A percentile compares a stretch with the other conserved stretches of the same genome.
phyloP scores from a whole-genome alignment of 2,329 filamentous ascomycete genomes.

The Aspergillus fumigatiaffinis region DNA sequence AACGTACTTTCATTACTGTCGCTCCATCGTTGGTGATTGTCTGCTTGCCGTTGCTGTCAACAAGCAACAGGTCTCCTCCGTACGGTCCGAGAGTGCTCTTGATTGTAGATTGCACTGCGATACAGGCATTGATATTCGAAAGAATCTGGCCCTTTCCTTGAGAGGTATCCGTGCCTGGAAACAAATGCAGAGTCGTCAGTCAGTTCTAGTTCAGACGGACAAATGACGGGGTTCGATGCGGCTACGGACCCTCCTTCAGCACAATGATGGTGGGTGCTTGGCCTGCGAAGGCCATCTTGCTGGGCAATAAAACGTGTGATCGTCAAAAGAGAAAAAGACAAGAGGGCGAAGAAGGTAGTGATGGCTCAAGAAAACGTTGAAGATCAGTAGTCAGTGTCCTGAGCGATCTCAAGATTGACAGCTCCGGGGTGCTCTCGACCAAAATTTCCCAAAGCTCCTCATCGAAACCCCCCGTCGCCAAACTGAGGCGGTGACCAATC shows the following conservation, averaged over 20 bases:
- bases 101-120: conserved; percentile 92
- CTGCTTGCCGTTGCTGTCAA: conserved; percentile 90
- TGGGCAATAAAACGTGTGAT: conserved; percentile 20
- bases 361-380: conserved; percentile 1
- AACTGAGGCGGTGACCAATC: conserved; percentile 35
- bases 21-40: conserved; percentile 99
- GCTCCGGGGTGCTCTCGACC: conserved; percentile 34
- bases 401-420: conserved; percentile 18
- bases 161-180: conserved; percentile 86
- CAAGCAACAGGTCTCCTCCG: conserved; percentile 91
- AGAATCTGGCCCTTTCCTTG: conserved; percentile 96
- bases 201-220: conserved; percentile 17
- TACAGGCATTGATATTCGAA: conserved; percentile 97
- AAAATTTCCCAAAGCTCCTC: conserved; percentile 42
- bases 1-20: conserved; percentile 93
- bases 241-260: conserved; percentile 82
- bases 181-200: conserved; percentile 23
- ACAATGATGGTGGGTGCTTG: conserved; percentile 98
- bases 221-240: conserved; percentile 22
- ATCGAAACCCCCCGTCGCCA: conserved; percentile 27
- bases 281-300: conserved; percentile 87
- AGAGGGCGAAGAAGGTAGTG: conserved; percentile 2
- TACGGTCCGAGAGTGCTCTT: conserved; percentile 95
- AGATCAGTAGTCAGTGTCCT: conserved; percentile 24
- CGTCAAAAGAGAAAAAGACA: conserved; percentile 13